These are phyloP conservation scores for Berberis vulgaris DNA, from an alignment of 164 flowering plant genomes.

Conservation along the genomic window DNA sequence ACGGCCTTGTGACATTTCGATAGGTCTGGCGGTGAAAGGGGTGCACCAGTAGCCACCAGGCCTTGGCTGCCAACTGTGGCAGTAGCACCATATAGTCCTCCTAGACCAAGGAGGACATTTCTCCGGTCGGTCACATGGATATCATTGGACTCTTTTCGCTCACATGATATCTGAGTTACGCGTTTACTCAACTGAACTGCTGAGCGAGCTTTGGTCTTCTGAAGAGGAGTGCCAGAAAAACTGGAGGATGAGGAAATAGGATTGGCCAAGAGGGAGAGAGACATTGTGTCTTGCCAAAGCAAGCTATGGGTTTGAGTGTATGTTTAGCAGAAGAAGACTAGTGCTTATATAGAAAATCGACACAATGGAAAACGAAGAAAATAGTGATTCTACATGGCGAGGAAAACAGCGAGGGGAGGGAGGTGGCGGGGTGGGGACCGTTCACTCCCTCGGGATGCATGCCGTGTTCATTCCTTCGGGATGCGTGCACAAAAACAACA, in stretches of 20 bases:
- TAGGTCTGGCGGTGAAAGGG: slow-evolving; percentile 9
- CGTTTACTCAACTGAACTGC: neutral
- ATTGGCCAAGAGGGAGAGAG: too few species aligned
- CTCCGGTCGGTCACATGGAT: too few species aligned
- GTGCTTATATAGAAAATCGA: too few species aligned
- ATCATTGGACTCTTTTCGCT: too few species aligned
- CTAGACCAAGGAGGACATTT: too few species aligned
- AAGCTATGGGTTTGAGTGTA: neutral
- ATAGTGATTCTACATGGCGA: neutral
- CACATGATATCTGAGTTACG: neutral
- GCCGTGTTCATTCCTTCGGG: too few species aligned
- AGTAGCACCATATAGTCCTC: too few species aligned
- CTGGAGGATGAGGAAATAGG: neutral
- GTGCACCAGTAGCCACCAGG: slow-evolving; percentile 7
- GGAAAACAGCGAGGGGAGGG: neutral
- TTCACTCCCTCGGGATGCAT: too few species aligned
- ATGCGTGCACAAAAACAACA: too few species aligned
- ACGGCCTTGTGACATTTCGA: too few species aligned
- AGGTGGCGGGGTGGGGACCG: neutral
- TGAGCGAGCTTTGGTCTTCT: neutral
- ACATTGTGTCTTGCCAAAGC: neutral
- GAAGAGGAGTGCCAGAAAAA: neutral
- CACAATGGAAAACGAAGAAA: neutral
- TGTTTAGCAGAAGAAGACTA: neutral
- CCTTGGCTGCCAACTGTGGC: too few species aligned